These are phyloP conservation scores for Bipolaris victoriae DNA, from an alignment of 2,329 filamentous ascomycete genomes.

Conservation along the genomic window DNA sequence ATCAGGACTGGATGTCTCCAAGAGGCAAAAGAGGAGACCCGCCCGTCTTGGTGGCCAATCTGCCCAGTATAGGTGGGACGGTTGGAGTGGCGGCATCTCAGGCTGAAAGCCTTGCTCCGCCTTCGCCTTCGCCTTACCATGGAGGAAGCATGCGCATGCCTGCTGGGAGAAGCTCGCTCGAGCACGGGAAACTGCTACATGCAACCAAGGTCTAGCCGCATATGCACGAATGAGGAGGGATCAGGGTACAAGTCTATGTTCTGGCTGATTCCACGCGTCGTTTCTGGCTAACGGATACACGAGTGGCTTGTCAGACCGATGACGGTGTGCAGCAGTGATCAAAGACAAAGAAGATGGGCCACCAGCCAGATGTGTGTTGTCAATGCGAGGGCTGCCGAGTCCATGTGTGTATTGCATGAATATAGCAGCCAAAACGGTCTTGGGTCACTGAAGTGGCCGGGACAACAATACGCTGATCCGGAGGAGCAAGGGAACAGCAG, in stretches of 20 bases:
- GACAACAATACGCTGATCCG: conserved; percentile 10
- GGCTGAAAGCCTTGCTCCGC: conserved; percentile 15
- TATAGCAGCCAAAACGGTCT: conserved; percentile 14
- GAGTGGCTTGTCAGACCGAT: conserved; percentile 22
- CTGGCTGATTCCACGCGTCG: conserved; percentile 25
- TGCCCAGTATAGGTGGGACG: conserved; percentile 5
- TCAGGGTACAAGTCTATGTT: conserved; percentile 28
- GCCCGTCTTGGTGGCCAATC: conserved; percentile 3
- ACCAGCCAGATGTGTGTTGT: conserved; percentile 12
- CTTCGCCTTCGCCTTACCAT: conserved; percentile 13
- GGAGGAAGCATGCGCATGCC: conserved; percentile 8
- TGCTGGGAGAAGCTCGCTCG: conserved; percentile 27
- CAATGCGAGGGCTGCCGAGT: conserved; percentile 8
- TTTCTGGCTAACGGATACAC: conserved; percentile 28
- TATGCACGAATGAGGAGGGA: conserved; percentile 41
- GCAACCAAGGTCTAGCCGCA: conserved; percentile 47
- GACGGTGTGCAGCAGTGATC: conserved; percentile 14
- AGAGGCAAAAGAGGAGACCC: conserved; percentile 3
- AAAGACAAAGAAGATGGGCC: conserved; percentile 11
- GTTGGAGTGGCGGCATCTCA: conserved; percentile 28
- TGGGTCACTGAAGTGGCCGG: conserved; percentile 16
- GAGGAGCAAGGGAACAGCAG: conserved; percentile 4
- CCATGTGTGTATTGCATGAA: conserved; percentile 17
- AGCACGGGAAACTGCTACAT: conserved; percentile 40
- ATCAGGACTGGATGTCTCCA: neutral